phyloP scores from a whole-genome alignment of 495 filamentous ascomycete genomes.

The Neurospora africana region DNA sequence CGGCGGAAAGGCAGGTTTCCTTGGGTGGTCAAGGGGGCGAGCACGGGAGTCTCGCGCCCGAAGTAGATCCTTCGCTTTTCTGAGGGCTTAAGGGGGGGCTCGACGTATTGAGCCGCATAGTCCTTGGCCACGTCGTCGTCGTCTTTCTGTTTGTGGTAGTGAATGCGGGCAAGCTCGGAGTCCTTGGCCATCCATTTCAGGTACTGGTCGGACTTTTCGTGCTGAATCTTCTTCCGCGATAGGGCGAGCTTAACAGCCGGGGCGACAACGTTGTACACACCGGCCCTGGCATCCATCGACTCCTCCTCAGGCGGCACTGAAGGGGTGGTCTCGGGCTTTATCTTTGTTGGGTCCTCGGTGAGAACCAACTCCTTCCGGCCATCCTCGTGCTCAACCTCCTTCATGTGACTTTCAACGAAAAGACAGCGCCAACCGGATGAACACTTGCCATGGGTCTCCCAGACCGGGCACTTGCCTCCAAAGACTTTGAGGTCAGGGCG shows the following conservation, averaged over 20 bases:
- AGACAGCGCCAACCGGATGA: slow-evolving; percentile 85
- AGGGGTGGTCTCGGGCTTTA: slow-evolving; percentile 6
- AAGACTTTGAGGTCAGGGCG: slow-evolving; percentile 67
- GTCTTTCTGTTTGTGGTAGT: slow-evolving; percentile 37
- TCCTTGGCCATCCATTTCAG: slow-evolving; percentile 61
- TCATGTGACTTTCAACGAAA: slow-evolving; percentile 70
- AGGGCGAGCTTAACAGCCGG: slow-evolving; percentile 57
- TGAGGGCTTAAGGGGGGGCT: slow-evolving; percentile 77
- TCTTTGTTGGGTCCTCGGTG: slow-evolving; percentile 25
- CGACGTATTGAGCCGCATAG: slow-evolving; percentile 64
- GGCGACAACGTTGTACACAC: slow-evolving; percentile 64
- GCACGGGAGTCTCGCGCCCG: slow-evolving; percentile 78
- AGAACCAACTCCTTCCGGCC: slow-evolving; percentile 75
- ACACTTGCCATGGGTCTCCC: slow-evolving; percentile 64
- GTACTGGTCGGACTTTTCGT: slow-evolving; percentile 65
- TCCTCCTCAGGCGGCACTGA: not conserved
- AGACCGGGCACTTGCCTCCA: slow-evolving; percentile 68
- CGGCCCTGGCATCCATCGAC: slow-evolving; percentile 15
- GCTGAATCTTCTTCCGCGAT: slow-evolving; percentile 51
- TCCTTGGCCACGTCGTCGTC: slow-evolving; percentile 46
- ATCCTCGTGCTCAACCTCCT: slow-evolving; percentile 61
- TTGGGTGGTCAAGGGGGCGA: slow-evolving; percentile 83
- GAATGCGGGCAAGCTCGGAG: slow-evolving; percentile 40
- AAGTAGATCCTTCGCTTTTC: slow-evolving; percentile 93
- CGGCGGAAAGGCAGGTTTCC: slow-evolving; percentile 95